Evolutionary conservation across 768 basidiomycete species (phyloP).

Genomic region (Kwoniella mangroviensis): DNA sequence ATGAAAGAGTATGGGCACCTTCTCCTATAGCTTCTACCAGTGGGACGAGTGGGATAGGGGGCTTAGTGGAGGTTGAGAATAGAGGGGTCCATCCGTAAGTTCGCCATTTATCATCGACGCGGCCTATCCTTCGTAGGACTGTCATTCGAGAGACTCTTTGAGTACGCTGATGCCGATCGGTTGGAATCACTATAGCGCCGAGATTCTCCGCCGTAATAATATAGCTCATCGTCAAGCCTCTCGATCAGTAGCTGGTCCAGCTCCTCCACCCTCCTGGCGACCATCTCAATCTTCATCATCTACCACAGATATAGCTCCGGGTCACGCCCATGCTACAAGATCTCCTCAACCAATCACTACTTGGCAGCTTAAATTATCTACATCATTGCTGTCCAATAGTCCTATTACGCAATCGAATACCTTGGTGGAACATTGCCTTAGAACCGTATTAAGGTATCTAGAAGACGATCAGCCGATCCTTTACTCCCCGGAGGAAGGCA

Average conservation of each 20-base stretch:
- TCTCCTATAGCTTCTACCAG: neutral
- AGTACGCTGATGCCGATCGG: neutral
- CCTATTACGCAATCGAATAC: neutral
- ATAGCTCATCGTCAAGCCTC: conserved; percentile 30
- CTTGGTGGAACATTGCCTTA: conserved; percentile 38
- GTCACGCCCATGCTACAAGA: too few species aligned
- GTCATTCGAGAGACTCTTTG: neutral
- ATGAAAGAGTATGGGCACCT: conserved; percentile 29
- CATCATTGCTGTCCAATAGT: neutral
- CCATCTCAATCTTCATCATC: neutral
- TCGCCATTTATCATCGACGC: neutral
- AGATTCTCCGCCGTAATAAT: conserved; percentile 31
- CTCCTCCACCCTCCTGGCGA: conserved; percentile 44
- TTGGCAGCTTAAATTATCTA: neutral
- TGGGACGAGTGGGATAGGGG: conserved; percentile 3
- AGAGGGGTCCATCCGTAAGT: conserved; percentile 44
- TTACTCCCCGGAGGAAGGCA: neutral
- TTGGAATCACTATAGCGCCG: conserved; percentile 26
- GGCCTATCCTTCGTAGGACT: neutral
- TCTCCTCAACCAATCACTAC: neutral
- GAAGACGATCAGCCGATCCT: conserved; percentile 27
- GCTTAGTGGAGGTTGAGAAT: conserved; percentile 28
- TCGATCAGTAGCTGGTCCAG: conserved; percentile 40
- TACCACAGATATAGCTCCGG: too few species aligned
- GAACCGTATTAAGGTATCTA: conserved; percentile 32